Base-by-base conservation (phyloP, 345 rosid genomes). In the Euphorbia lathyris region DNA sequence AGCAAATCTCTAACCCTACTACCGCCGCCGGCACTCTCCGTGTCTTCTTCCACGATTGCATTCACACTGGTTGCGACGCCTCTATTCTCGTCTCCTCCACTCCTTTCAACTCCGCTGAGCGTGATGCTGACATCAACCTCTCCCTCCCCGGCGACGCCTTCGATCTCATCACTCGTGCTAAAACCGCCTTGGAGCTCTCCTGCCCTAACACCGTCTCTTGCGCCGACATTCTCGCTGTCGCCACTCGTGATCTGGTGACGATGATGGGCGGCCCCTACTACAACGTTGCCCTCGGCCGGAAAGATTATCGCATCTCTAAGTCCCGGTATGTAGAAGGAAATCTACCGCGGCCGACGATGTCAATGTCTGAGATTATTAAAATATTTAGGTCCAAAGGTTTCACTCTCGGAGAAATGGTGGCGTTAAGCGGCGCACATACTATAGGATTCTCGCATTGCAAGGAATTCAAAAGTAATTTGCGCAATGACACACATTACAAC, bases 361-460 rank as follows among this genome's bases (percentile, higher is more conserved):
- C 87, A 5, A 81, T 90, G 67, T 79, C 92, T 0, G 72, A 79
- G 23, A 71, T 87, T 63, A 81, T 91, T 27, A 38, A 69, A 8
- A 77, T 90, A 52, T 95, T 95, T 73, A 68, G 84, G 5, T 57
- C 82, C 4, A 78, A 82, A 19, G 89, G 96, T 1, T 92, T 95
- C 79, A 73, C 77, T n/a, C 57, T 78, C 57, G 96, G 85, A 52
- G 99, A 95, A 76, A 86, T 87, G 90, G 96, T 92, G 51, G 97
- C 97, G 5, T 66, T 95, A 5, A 84, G 90, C 53, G 99, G 99
- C 0, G 97, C 99, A 0, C 99, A 95, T 74, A 88, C 97, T 1
- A 83, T 91, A 16, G 99, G 99, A 1, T 87, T 95, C 82, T 95
- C 99, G 5, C 97, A 95, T 71, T 95, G 99, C 66, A 88, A 86